Evolutionary conservation across 805 yeast species (phyloP), one percentile per base, ranked within the genome.

Genomic region (Scheffersomyces stipitis): DNA sequence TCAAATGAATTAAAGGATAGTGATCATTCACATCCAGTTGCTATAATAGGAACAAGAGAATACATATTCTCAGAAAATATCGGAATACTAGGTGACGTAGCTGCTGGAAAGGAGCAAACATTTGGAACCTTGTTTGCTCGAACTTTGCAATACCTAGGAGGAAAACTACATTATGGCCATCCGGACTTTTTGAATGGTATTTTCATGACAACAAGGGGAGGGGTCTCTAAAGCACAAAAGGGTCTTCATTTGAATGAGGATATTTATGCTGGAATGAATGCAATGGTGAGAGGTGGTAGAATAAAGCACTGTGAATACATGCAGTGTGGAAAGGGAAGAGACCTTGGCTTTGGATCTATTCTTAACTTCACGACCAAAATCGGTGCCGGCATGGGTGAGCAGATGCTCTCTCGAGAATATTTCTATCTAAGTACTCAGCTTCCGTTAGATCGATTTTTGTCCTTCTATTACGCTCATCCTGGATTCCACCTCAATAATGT

Each of bases 371-470:
- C 86, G 4, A 82, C 91, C 15, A 86, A 86, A 54, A 85, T 86
- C 59, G 95, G 95, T 31, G 87, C 93, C 37, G 95, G 93, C 41
- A 86, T 86, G 95, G 91, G 93, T 32, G 95, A 86, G 53, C 95
- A 86, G 55, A 80, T 84, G 78, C 69, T 86, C 38, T 84, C 91
- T 3, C 71, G 95, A 49, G 95, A 86, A 56, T 85, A 85, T 60
- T 86, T 78, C 58, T 84, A 85, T 54, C 68, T 86, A 44, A 85
- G 90, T 1, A 80, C 89, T 2, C 87, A 83, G 44, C 64, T 86
- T 26, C 88, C 91, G 2, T 63, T 85, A 43, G 93, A 86, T 53
- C 69, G 93, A 49, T 85, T 86, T 64, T 62, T 85, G 40, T 81
- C 91, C 0, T 85, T 86, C 58, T 86, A 80, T 60, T 86, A 83